Evolutionary conservation across 2,329 filamentous ascomycete species (phyloP).

Genomic region (Arthrobotrys sphaeroides): DNA sequence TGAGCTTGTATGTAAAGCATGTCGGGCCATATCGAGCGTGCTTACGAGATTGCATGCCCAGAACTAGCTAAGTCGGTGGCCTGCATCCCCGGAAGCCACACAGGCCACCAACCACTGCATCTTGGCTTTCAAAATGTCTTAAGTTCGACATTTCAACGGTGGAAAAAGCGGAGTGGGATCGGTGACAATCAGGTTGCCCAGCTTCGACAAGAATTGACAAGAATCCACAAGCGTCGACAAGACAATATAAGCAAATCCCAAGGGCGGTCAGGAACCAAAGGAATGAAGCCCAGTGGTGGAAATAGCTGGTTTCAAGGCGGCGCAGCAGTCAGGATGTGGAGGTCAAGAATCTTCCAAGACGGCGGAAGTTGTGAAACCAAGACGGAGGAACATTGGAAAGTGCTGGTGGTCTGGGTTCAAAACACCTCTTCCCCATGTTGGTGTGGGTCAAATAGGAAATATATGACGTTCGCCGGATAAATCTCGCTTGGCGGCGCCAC

Average conservation of each 20-base stretch:
- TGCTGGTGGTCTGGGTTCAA: slow-evolving; percentile 1
- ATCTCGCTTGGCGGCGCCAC: slow-evolving; percentile 35
- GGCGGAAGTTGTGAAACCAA: slow-evolving; percentile 42
- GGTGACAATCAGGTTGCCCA: slow-evolving; percentile 16
- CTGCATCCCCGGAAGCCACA: neutral
- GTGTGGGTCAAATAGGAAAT: neutral
- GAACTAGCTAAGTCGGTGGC: slow-evolving; percentile 3
- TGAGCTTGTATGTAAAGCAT: too few species aligned
- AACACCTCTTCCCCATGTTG: neutral
- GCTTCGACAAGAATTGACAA: slow-evolving; percentile 34
- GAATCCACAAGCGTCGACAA: slow-evolving; percentile 36
- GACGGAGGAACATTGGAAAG: slow-evolving; percentile 37
- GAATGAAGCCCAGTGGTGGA: slow-evolving; percentile 44
- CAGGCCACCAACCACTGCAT: slow-evolving; percentile 7
- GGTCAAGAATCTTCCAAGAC: slow-evolving; percentile 20
- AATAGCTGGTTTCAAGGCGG: slow-evolving; percentile 33
- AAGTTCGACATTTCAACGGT: neutral
- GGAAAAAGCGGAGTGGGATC: neutral
- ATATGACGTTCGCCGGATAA: slow-evolving; percentile 47
- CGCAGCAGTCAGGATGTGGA: slow-evolving; percentile 16
- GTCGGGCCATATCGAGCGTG: neutral
- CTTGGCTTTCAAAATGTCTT: neutral
- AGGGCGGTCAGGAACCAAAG: neutral
- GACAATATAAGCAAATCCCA: slow-evolving; percentile 51
- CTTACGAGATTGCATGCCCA: too few species aligned